phyloP scores from a whole-genome alignment of 2,329 filamentous ascomycete genomes.

The Calycina herbarum region DNA sequence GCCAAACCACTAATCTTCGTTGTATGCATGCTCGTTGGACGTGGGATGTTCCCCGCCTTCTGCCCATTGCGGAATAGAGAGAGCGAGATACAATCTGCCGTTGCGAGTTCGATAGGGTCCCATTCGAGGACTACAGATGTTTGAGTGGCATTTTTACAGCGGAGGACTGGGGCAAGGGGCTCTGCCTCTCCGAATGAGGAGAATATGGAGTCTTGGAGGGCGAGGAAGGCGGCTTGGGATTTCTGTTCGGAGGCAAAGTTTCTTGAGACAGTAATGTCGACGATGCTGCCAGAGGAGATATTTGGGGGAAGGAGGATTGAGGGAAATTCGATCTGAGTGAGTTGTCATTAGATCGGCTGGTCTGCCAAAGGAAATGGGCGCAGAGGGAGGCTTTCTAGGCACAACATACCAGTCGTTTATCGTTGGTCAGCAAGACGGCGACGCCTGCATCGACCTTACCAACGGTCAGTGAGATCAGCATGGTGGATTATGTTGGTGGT shows the following conservation, averaged over 20 bases:
- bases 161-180: slow-evolving; percentile 74
- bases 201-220: slow-evolving; percentile 87
- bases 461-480: slow-evolving; percentile 97
- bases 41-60: slow-evolving; percentile 93
- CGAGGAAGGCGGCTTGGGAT: slow-evolving; percentile 73
- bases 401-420: slow-evolving; percentile 85
- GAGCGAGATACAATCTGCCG: slow-evolving; percentile 84
- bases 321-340: slow-evolving; percentile 87
- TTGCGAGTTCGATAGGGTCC: slow-evolving; percentile 92
- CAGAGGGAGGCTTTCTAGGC: slow-evolving; percentile 7
- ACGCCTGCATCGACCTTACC: slow-evolving; percentile 99
- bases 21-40: slow-evolving; percentile 81
- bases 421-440: slow-evolving; percentile 91
- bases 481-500: slow-evolving; percentile 42
- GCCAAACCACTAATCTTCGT: slow-evolving; percentile 96
- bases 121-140: slow-evolving; percentile 98
- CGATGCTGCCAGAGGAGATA: slow-evolving; percentile 93
- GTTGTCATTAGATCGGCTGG: slow-evolving; percentile 28
- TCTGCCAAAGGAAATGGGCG: slow-evolving; percentile 4
- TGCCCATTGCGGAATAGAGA: slow-evolving; percentile 93
- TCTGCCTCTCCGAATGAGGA: slow-evolving; percentile 79
- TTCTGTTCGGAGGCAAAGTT: slow-evolving; percentile 77
- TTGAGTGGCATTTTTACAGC: slow-evolving; percentile 95
- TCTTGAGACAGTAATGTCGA: slow-evolving; percentile 92
- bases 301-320: slow-evolving; percentile 94